Conservation (phyloP, 495 filamentous ascomycete species). For the Aspergillus hancockii region DNA sequence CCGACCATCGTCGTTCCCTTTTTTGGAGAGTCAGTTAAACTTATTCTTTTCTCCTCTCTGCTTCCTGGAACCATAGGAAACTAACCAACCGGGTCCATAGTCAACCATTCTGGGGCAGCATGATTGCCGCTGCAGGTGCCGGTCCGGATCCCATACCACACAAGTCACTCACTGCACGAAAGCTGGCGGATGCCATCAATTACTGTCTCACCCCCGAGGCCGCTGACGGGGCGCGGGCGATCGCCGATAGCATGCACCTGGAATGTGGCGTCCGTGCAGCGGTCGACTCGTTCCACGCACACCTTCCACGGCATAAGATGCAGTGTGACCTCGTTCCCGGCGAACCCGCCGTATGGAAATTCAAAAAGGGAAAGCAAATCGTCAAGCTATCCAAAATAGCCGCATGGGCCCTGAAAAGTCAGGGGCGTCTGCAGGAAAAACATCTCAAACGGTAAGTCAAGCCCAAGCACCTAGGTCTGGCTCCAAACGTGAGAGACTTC, state of each 20-base stretch:
- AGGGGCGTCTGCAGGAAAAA: no score
- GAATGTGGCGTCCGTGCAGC: conserved; percentile 77
- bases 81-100: no score
- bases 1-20: conserved; percentile 66
- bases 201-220: conserved; percentile 63
- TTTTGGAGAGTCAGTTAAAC: conserved; percentile 65
- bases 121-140: conserved; percentile 69
- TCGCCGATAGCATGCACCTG: conserved; percentile 60
- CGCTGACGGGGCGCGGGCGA: conserved; percentile 52
- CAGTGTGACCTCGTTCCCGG: no score
- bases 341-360: no score
- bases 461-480: no score
- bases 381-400: no score
- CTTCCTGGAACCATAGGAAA: no score
- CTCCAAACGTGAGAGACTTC: no score
- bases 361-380: not conserved
- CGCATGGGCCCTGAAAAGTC: no score
- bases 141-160: conserved; percentile 71
- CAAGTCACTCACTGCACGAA: conserved; percentile 63
- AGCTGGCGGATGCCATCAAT: conserved; percentile 67
- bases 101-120: conserved; percentile 81
- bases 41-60: no score
- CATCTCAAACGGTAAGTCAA: no score
- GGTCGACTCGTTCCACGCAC: conserved; percentile 68
- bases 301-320: no score